These are phyloP conservation scores for Yarrowia sp. DNA, from an alignment of 805 yeast species.

Conservation along the genomic window DNA sequence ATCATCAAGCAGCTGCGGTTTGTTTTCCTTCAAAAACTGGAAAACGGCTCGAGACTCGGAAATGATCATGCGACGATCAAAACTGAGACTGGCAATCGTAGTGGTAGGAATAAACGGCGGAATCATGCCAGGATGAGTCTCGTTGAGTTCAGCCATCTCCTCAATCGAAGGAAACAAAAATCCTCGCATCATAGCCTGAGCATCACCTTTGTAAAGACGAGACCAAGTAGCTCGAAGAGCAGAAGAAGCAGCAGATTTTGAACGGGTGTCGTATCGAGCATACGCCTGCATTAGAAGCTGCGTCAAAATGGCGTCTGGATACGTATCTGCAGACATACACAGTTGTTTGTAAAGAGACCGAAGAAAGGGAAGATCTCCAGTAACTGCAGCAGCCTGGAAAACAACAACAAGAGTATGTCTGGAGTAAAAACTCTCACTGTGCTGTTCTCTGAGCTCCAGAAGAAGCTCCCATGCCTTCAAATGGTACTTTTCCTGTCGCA, in stretches of 20 bases:
- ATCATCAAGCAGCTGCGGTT: conserved; percentile 1
- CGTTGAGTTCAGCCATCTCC: not conserved
- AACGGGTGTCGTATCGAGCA: not conserved
- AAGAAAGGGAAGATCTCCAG: conserved; percentile 1
- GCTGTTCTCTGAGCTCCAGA: conserved; percentile 13
- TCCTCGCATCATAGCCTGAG: conserved; percentile 12
- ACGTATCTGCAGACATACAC: conserved; percentile 1
- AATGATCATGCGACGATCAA: not conserved
- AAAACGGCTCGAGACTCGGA: conserved; percentile 2
- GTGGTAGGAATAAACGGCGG: conserved; percentile 11
- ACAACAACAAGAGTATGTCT: conserved; percentile 16
- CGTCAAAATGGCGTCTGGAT: conserved; percentile 14
- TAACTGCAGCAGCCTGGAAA: conserved; percentile 18
- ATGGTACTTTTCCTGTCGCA: conserved; percentile 12
- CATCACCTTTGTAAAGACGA: not conserved
- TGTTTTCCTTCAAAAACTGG: conserved; percentile 1
- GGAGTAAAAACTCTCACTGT: conserved; percentile 3
- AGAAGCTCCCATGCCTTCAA: conserved; percentile 19
- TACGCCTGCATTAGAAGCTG: conserved; percentile 21
- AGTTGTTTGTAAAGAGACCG: conserved; percentile 18
- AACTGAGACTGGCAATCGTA: not conserved
- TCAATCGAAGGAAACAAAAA: not conserved
- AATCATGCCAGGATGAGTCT: not conserved
- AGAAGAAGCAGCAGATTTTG: not conserved
- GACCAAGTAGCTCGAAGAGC: conserved; percentile 2